Percentiles rank a stretch among this genome's conserved stretches.
Evolutionary conservation across 2,329 filamentous ascomycete genomes (phyloP).

Genomic region (Colletotrichum chrysophilum): DNA sequence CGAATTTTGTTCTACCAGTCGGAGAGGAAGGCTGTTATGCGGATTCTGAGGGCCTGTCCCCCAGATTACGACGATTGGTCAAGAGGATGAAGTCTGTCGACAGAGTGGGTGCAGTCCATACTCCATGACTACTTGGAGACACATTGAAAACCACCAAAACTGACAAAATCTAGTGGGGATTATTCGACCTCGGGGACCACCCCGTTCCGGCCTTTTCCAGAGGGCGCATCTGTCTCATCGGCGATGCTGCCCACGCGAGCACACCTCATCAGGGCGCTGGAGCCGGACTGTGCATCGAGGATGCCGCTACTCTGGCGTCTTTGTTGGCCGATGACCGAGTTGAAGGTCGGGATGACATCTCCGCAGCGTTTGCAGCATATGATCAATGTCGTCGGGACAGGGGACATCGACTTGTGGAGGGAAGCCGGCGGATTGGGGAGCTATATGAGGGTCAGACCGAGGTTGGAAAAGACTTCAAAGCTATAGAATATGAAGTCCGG

Average conservation of each 20-base stretch:
- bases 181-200: conserved; percentile 51
- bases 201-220: conserved; percentile 46
- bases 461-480: background rate
- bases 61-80: background rate
- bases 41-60: background rate
- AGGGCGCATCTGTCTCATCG: conserved; percentile 53
- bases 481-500: background rate
- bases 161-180: conserved; percentile 41
- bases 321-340: conserved; percentile 50
- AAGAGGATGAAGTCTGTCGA: background rate
- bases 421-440: conserved; percentile 48
- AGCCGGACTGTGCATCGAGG: conserved; percentile 62
- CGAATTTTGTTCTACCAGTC: conserved; percentile 24
- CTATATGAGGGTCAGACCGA: conserved; percentile 49
- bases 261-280: conserved; percentile 66
- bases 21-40: background rate
- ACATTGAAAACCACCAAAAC: background rate
- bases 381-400: conserved; percentile 52
- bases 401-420: conserved; percentile 54
- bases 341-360: conserved; percentile 34
- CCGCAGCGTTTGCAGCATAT: conserved; percentile 54
- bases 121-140: background rate
- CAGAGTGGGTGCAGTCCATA: background rate
- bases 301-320: conserved; percentile 47
- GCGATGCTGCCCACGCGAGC: conserved; percentile 68